Evolutionary conservation across 1,284 basidiomycete species (phyloP).

Genomic region (Cutaneotrichosporon spelunceum): DNA sequence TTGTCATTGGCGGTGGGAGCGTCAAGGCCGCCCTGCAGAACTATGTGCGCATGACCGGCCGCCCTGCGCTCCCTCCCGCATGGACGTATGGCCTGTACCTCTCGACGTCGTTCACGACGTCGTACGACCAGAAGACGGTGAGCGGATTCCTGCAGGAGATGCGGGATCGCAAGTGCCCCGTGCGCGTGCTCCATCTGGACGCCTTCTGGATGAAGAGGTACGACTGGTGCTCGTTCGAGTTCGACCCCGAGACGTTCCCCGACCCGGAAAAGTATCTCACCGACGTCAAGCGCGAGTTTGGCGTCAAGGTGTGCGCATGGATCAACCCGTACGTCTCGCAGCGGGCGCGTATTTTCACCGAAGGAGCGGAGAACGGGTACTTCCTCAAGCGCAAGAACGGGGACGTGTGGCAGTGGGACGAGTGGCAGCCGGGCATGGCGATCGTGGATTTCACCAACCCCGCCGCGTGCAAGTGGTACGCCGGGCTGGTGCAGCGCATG

Average conservation of each 20-base stretch:
- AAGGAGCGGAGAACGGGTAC: slow-evolving; percentile 63
- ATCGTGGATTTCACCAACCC: slow-evolving; percentile 70
- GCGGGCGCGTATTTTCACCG: slow-evolving; percentile 65
- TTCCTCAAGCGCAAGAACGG: slow-evolving; percentile 68
- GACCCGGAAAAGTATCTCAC: slow-evolving; percentile 65
- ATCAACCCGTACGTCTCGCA: slow-evolving; percentile 56
- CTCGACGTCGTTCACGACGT: slow-evolving; percentile 70
- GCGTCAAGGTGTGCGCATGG: slow-evolving; percentile 69
- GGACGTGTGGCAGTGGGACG: slow-evolving; percentile 64
- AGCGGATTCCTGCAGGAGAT: slow-evolving; percentile 67
- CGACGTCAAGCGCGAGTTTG: slow-evolving; percentile 65
- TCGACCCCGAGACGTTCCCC: slow-evolving; percentile 71
- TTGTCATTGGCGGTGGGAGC: slow-evolving; percentile 56
- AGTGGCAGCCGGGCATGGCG: slow-evolving; percentile 52
- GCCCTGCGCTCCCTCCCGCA: slow-evolving; percentile 59
- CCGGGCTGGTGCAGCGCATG: slow-evolving; percentile 59
- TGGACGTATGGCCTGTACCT: slow-evolving; percentile 76
- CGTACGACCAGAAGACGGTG: slow-evolving; percentile 65
- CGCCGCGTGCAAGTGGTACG: slow-evolving; percentile 65
- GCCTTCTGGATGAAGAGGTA: slow-evolving; percentile 80
- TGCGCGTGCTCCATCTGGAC: slow-evolving; percentile 74
- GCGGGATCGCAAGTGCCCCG: slow-evolving; percentile 63
- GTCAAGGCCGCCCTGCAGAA: slow-evolving; percentile 38
- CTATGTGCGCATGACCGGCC: slow-evolving; percentile 31
- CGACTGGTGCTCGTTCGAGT: slow-evolving; percentile 74